These are phyloP conservation scores for Sungouiozyma ichnusensis DNA, from an alignment of 805 yeast species.

Conservation along the genomic window DNA sequence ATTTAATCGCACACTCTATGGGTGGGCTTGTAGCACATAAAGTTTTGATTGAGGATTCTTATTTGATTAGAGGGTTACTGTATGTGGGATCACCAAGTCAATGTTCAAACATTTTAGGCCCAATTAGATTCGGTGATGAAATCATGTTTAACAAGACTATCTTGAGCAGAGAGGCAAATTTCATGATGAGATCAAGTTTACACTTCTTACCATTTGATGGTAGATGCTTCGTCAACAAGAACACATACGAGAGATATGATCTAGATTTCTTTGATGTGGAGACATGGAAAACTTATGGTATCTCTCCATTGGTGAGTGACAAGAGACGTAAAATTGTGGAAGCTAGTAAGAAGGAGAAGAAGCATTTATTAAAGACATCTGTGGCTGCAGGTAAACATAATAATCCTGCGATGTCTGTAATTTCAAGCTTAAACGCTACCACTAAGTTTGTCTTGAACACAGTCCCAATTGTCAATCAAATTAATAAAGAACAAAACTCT, in stretches of 20 bases:
- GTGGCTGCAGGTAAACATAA: constrained; percentile 1
- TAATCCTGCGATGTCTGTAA: not conserved
- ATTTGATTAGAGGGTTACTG: constrained; percentile 59
- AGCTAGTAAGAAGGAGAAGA: constrained; percentile 3
- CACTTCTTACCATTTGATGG: constrained; percentile 71
- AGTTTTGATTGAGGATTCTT: constrained; percentile 58
- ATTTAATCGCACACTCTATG: constrained; percentile 86
- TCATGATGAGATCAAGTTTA: constrained; percentile 80
- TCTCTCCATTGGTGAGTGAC: constrained; percentile 59
- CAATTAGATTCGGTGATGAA: constrained; percentile 70
- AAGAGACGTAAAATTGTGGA: constrained; percentile 14
- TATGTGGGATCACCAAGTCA: constrained; percentile 80
- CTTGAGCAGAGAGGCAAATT: constrained; percentile 70
- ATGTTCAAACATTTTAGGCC: constrained; percentile 81
- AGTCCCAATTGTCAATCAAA: constrained; percentile 7
- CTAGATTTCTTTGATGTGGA: constrained; percentile 74
- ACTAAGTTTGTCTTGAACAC: constrained; percentile 6
- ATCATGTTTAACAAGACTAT: constrained; percentile 66
- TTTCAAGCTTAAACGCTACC: constrained; percentile 3
- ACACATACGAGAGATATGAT: constrained; percentile 46
- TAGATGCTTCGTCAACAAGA: constrained; percentile 55
- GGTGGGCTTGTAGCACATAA: constrained; percentile 84
- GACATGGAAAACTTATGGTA: constrained; percentile 64
- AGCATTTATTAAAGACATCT: not conserved
- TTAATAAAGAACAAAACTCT: constrained; percentile 2